phyloP scores from a whole-genome alignment of 805 yeast genomes.

The Suhomyces pyralidae region DNA sequence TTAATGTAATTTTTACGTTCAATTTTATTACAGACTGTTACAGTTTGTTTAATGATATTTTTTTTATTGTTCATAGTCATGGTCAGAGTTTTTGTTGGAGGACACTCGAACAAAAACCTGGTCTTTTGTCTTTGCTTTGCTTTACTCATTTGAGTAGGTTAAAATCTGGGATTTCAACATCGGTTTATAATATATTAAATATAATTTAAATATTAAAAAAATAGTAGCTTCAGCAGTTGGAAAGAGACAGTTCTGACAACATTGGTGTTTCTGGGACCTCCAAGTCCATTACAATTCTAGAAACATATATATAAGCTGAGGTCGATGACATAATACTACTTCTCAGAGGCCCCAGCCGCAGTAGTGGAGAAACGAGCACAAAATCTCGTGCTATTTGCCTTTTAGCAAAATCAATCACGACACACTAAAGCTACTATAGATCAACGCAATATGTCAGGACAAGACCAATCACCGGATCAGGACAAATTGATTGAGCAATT shows the following conservation, averaged over 20 bases:
- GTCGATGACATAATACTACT: neutral
- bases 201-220: neutral
- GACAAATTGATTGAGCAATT: constrained; percentile 29
- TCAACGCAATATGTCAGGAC: constrained; percentile 15
- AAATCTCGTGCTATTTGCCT: neutral
- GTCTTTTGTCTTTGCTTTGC: constrained; percentile 8
- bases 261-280: neutral
- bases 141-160: constrained; percentile 27
- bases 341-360: constrained; percentile 1
- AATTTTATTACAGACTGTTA: constrained; percentile 9
- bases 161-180: constrained; percentile 49
- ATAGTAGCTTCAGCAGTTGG: neutral
- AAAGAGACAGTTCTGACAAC: no score
- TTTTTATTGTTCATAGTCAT: constrained; percentile 15
- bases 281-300: no score
- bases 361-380: neutral
- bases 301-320: neutral
- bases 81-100: constrained; percentile 13
- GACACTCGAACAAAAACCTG: constrained; percentile 1
- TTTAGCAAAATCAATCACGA: neutral
- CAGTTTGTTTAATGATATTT: constrained; percentile 6
- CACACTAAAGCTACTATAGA: neutral
- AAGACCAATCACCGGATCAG: constrained; percentile 3
- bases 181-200: constrained; percentile 28
- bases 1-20: constrained; percentile 37